Base-by-base conservation (phyloP, 1,284 basidiomycete species). In the Lentinula novae-zelandiae region DNA sequence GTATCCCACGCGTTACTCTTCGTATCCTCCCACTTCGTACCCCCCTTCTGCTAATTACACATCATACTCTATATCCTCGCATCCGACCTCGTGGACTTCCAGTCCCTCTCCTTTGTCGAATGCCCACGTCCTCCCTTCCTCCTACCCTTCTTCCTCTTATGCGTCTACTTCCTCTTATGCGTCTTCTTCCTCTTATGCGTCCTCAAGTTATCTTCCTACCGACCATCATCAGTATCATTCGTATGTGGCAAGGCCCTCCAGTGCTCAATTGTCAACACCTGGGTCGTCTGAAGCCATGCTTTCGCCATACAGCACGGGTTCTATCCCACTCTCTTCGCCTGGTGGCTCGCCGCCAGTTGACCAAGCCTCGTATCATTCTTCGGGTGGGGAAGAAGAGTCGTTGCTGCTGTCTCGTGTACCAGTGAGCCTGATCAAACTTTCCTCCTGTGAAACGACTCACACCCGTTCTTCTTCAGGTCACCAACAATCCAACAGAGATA, bases 201-300 rank as follows among this genome's bases (percentile, higher is more conserved):
- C 46, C 1, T 15, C 58, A 4, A 46, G 38, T 22, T 44, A 52
- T 31, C 38, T 48, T 42, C 58, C 46, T 22, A n/a, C 36, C 17
- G 48, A 52, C 6, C 36, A 9, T 50, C 31, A 27, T 48, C 50
- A 38, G 36, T 58, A 36, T 51, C 6, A 9, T 10, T 9, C 50
- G 22, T 44, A 58, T 20, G 13, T 38, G 2, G 17, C 20, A 12
- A 54, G n/a, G 20, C 12, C 39, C 5, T n/a, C 54, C 17, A 61
- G 54, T 53, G 27, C 52, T 12, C 52, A 48, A 54, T 46, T 60
- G 36, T 66, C 66, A 22, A 63, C 65, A 22, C 34, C 62, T 13
- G 54, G 33, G 10, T 66, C 67, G 5, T 44, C 58, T 27, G 67
- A 68, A 10, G 22, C 39, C 7, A 53, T 61, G 48, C 60, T 61